Conservation (phyloP, 2,329 filamentous ascomycete species). For the Fusarium chaquense region DNA sequence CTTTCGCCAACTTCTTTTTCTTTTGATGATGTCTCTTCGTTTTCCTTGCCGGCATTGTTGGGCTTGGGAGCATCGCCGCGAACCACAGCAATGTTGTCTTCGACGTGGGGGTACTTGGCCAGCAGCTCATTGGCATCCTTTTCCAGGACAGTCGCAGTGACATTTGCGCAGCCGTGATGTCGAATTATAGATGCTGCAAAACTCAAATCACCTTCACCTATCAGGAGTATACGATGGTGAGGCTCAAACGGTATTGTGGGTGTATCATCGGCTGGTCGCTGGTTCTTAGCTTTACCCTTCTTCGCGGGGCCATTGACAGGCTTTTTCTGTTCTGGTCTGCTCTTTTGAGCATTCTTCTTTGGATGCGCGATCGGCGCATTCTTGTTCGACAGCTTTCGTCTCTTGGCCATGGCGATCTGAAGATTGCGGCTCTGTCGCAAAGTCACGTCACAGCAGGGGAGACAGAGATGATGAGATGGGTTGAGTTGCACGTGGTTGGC, state of each 20-base stretch:
- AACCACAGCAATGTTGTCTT: constrained; percentile 68
- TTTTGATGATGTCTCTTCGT: neutral
- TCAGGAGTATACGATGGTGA: constrained; percentile 76
- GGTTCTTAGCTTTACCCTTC: constrained; percentile 45
- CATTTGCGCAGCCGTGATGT: constrained; percentile 73
- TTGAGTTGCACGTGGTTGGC: constrained; percentile 18
- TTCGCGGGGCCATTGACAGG: constrained; percentile 36
- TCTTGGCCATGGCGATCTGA: constrained; percentile 54
- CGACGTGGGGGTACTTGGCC: constrained; percentile 80
- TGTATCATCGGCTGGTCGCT: constrained; percentile 44
- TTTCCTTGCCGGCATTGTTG: constrained; percentile 21
- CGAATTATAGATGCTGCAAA: constrained; percentile 76
- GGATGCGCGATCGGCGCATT: constrained; percentile 33
- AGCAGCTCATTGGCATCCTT: constrained; percentile 66
- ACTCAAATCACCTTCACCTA: constrained; percentile 86
- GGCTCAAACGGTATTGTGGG: constrained; percentile 76
- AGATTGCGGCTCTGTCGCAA: constrained; percentile 16
- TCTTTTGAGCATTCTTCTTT: constrained; percentile 39
- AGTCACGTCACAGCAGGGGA: constrained; percentile 18
- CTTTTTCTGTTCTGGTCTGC: constrained; percentile 39
- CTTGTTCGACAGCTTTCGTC: constrained; percentile 57
- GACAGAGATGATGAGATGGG: neutral
- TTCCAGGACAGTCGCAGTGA: constrained; percentile 79
- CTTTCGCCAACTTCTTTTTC: constrained; percentile 17
- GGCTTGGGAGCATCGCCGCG: constrained; percentile 39